These are phyloP conservation scores for Aspergillus glaucus DNA, from an alignment of 2,329 filamentous ascomycete species.

Conservation along the genomic window DNA sequence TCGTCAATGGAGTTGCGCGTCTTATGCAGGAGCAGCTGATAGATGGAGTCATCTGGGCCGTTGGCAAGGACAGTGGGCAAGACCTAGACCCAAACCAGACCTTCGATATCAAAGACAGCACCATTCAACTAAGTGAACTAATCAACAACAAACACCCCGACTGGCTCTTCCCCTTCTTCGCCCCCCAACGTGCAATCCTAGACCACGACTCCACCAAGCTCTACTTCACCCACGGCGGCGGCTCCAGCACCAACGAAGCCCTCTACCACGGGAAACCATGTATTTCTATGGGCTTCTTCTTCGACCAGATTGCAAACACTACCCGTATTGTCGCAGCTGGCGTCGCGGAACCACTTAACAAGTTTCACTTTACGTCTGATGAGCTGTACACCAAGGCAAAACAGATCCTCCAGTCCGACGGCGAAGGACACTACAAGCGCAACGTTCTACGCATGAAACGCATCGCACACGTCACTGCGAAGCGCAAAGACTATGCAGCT, in stretches of 20 bases:
- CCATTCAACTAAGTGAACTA: constrained; percentile 17
- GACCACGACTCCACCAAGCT: constrained; percentile 27
- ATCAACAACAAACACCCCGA: constrained; percentile 22
- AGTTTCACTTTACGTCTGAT: constrained; percentile 28
- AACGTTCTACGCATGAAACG: constrained; percentile 34
- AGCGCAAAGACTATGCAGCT: constrained; percentile 34
- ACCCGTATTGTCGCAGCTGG: constrained; percentile 31
- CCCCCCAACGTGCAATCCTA: constrained; percentile 39
- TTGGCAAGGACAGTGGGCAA: constrained; percentile 16
- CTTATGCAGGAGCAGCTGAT: constrained; percentile 22
- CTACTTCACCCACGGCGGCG: constrained; percentile 40
- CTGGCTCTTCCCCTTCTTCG: constrained; percentile 31
- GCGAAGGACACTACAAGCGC: constrained; percentile 24
- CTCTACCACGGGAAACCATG: constrained; percentile 36
- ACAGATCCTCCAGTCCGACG: constrained; percentile 12
- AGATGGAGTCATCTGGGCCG: constrained; percentile 39
- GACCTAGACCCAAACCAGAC: constrained; percentile 6
- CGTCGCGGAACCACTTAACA: constrained; percentile 32
- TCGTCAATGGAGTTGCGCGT: constrained; percentile 27
- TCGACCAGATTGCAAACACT: constrained; percentile 39
- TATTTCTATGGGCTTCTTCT: constrained; percentile 35
- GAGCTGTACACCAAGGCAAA: constrained; percentile 26
- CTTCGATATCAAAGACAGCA: background rate
- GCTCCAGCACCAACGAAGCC: constrained; percentile 38
- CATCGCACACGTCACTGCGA: constrained; percentile 33